Evolutionary conservation across 768 basidiomycete species (phyloP).

Genomic region (Russula dissimulans): DNA sequence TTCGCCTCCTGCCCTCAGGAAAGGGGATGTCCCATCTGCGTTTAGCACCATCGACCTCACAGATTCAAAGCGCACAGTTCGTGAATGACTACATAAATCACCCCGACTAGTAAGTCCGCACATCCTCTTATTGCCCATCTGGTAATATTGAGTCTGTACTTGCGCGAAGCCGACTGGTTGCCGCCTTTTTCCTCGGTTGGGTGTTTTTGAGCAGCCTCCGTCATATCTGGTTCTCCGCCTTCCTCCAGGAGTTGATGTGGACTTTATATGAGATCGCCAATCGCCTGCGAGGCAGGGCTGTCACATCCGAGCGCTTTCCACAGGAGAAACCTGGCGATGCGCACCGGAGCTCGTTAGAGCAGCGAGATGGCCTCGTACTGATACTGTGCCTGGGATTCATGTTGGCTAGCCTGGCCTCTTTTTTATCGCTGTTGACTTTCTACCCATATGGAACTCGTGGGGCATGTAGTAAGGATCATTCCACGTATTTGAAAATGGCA

Average conservation of each 20-base stretch:
- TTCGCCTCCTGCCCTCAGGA: background rate
- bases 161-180: conserved; percentile 28
- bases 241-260: conserved; percentile 16
- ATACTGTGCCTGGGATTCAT: conserved; percentile 17
- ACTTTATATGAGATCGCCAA: background rate
- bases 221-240: conserved; percentile 22
- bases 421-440: conserved; percentile 14
- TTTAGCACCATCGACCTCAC: background rate
- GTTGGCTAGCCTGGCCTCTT: conserved; percentile 18
- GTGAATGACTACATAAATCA: background rate
- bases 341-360: background rate
- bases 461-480: conserved; percentile 2
- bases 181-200: conserved; percentile 35
- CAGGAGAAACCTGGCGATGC: background rate
- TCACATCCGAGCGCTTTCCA: background rate
- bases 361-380: background rate
- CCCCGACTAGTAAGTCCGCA: conserved; percentile 12
- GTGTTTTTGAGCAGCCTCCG: conserved; percentile 30
- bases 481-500: background rate
- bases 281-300: background rate
- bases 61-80: background rate
- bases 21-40: conserved; percentile 1
- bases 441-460: background rate
- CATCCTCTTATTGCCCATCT: background rate
- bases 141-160: background rate